Conservation (phyloP, 805 yeast species). For the Brettanomyces naardenensis region DNA sequence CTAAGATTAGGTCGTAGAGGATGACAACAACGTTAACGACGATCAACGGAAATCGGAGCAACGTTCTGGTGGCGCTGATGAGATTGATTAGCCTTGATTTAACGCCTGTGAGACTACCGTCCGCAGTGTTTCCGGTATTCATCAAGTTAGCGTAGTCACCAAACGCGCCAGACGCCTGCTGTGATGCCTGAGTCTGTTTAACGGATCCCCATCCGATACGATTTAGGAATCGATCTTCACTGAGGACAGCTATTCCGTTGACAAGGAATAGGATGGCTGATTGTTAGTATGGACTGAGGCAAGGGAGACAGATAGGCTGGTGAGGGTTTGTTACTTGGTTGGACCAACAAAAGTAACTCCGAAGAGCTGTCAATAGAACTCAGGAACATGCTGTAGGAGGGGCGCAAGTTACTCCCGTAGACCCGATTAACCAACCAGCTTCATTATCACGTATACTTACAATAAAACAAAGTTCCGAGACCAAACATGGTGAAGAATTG, state of each 20-base stretch:
- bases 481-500: slow-evolving; percentile 46
- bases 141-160: slow-evolving; percentile 19
- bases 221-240: slow-evolving; percentile 51
- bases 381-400: too few species aligned
- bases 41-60: slow-evolving; percentile 49
- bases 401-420: too few species aligned
- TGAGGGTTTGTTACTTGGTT: too few species aligned
- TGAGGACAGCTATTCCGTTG: slow-evolving; percentile 50
- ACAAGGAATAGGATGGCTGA: slow-evolving; percentile 40
- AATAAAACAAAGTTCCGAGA: slow-evolving; percentile 44
- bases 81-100: slow-evolving; percentile 43
- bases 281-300: not conserved
- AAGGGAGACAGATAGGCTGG: not conserved
- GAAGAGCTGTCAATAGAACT: too few species aligned
- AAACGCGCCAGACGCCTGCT: slow-evolving; percentile 23
- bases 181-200: slow-evolving; percentile 12
- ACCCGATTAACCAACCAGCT: too few species aligned
- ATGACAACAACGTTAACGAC: slow-evolving; percentile 42
- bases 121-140: slow-evolving; percentile 5
- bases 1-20: slow-evolving; percentile 44
- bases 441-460: slow-evolving; percentile 22
- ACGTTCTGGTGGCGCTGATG: slow-evolving; percentile 51
- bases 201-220: slow-evolving; percentile 33
- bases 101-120: slow-evolving; percentile 21
- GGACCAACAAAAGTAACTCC: too few species aligned